phyloP scores from a whole-genome alignment of 805 yeast species.

The Tetrapisispora phaffii region DNA sequence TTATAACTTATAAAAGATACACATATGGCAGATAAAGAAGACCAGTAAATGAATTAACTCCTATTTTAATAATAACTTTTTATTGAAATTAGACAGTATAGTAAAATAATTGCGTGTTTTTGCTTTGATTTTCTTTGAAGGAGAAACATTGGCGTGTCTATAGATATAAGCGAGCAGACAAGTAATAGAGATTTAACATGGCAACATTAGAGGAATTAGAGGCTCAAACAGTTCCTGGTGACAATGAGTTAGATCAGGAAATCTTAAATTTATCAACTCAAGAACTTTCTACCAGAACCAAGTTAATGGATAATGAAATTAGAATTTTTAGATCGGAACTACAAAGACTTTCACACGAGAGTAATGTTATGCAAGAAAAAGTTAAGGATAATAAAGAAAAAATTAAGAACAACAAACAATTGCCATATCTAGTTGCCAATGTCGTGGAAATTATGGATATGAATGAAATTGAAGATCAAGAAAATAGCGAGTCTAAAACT shows the following conservation, averaged over 20 bases:
- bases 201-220: constrained; percentile 80
- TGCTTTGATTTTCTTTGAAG: too few relatives aligned
- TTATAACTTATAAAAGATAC: too few relatives aligned
- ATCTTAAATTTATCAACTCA: constrained; percentile 66
- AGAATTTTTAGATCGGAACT: constrained; percentile 88
- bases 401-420: constrained; percentile 87
- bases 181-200: constrained; percentile 38
- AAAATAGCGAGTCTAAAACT: constrained; percentile 39
- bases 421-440: constrained; percentile 93
- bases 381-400: constrained; percentile 94
- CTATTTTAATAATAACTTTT: too few relatives aligned
- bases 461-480: constrained; percentile 73
- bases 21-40: too few relatives aligned
- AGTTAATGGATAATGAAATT: constrained; percentile 86
- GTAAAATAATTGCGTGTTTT: too few relatives aligned
- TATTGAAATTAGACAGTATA: too few relatives aligned
- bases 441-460: constrained; percentile 90
- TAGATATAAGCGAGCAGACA: too few relatives aligned
- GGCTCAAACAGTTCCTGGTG: constrained; percentile 34
- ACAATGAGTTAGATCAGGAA: constrained; percentile 68
- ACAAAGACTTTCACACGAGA: constrained; percentile 85
- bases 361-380: constrained; percentile 83
- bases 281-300: constrained; percentile 78
- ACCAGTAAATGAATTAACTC: too few relatives aligned
- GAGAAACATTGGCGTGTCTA: too few relatives aligned